Percentiles rank a stretch among this genome's conserved stretches.
phyloP scores from a whole-genome alignment of 768 basidiomycete species.

The Holtermanniella nyarrowii region DNA sequence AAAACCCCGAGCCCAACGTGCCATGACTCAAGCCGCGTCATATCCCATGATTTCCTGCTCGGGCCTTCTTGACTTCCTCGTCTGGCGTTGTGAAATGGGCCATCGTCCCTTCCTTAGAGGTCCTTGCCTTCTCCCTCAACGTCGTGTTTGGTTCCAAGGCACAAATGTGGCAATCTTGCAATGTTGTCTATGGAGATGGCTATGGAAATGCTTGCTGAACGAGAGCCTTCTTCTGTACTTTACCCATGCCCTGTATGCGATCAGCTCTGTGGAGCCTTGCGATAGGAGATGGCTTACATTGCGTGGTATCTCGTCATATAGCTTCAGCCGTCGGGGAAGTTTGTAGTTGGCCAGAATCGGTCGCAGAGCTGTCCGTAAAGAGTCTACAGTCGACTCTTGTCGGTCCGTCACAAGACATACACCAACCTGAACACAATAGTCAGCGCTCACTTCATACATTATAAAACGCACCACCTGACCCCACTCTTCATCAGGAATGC shows the following conservation, averaged over 20 bases:
- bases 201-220: conserved; percentile 9
- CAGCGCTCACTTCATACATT: neutral
- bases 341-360: conserved; percentile 14
- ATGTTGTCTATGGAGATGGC: neutral
- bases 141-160: no score
- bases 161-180: no score
- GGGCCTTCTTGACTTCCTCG: no score
- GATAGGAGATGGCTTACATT: conserved; percentile 7
- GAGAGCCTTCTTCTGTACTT: conserved; percentile 15
- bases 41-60: no score
- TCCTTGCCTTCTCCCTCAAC: no score
- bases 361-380: conserved; percentile 13
- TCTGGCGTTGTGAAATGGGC: no score
- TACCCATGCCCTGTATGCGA: conserved; percentile 11
- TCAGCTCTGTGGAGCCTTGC: neutral
- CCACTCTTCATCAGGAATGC: conserved; percentile 29
- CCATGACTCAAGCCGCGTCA: no score
- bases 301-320: conserved; percentile 18
- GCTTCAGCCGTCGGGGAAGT: conserved; percentile 12
- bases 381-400: conserved; percentile 3
- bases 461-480: conserved; percentile 26
- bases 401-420: conserved; percentile 12
- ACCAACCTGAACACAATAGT: conserved; percentile 5
- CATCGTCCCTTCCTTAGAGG: no score
- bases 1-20: no score